Evolutionary conservation across 176 grass and related monocot species (phyloP).

Genomic region (Melocanna baccifera): DNA sequence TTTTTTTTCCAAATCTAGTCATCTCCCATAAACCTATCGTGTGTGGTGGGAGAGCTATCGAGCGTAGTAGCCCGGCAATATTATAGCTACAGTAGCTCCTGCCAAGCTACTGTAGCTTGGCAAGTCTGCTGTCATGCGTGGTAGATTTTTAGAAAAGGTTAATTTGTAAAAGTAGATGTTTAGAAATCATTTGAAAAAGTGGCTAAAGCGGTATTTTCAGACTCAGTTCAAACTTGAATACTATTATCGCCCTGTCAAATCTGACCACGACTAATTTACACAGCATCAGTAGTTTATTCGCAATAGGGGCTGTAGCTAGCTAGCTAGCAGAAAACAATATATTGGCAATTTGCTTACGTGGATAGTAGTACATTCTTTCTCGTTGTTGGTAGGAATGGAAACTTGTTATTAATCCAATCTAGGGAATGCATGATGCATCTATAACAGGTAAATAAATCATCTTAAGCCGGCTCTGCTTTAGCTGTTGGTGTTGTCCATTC

Average conservation of each 20-base stretch:
- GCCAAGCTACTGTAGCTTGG: too few species aligned
- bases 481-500: constrained; percentile 7
- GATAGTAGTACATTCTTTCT: not conserved
- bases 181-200: too few species aligned
- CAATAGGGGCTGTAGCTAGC: not conserved
- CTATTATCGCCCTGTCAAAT: not conserved
- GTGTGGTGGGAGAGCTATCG: too few species aligned
- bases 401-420: not conserved
- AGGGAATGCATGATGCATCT: not conserved
- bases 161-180: too few species aligned
- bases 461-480: not conserved
- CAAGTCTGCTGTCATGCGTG: too few species aligned
- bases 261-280: not conserved
- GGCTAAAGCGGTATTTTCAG: too few species aligned
- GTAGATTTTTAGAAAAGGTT: too few species aligned
- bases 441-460: not conserved
- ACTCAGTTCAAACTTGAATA: too few species aligned
- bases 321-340: not conserved
- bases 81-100: too few species aligned
- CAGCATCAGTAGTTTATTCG: not conserved
- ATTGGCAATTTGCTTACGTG: not conserved
- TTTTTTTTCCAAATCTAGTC: too few species aligned
- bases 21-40: too few species aligned
- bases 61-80: too few species aligned
- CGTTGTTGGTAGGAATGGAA: not conserved